Evolutionary conservation across 2,329 filamentous ascomycete species (phyloP).

Genomic region (Colletotrichum lentis): DNA sequence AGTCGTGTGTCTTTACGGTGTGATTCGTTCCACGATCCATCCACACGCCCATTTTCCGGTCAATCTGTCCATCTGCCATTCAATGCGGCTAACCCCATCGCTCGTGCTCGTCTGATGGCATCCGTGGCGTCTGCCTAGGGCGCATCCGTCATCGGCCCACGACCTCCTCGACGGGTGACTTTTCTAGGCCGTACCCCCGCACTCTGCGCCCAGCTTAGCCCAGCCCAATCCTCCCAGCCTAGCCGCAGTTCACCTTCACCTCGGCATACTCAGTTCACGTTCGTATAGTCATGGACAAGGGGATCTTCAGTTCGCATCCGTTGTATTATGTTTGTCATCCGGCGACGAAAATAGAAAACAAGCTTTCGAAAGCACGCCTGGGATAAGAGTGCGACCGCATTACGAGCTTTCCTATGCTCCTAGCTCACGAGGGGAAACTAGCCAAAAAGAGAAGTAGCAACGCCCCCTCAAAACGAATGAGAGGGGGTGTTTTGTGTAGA

Average conservation of each 20-base stretch:
- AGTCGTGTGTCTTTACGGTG: neutral
- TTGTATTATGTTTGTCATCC: conserved; percentile 32
- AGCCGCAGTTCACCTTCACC: too few relatives aligned
- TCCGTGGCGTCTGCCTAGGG: conserved; percentile 10
- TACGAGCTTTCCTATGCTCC: neutral
- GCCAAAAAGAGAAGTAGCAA: neutral
- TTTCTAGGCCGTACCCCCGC: conserved; percentile 15
- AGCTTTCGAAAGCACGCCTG: conserved; percentile 1
- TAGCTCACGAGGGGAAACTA: neutral
- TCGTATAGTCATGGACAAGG: neutral
- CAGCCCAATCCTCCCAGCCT: too few relatives aligned
- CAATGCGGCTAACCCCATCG: conserved; percentile 27
- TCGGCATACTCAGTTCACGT: neutral
- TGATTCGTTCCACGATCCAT: too few relatives aligned
- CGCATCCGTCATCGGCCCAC: conserved; percentile 7
- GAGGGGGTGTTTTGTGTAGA: neutral
- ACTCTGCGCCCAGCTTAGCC: neutral
- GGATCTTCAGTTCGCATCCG: conserved; percentile 2
- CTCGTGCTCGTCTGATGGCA: conserved; percentile 30
- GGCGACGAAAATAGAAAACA: neutral
- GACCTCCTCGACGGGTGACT: conserved; percentile 2
- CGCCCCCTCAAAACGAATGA: neutral
- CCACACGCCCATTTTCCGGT: too few relatives aligned
- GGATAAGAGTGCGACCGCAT: neutral
- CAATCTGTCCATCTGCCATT: conserved; percentile 3